Base-by-base conservation (phyloP, 352 stramenopile genomes). In the Lagenidium giganteum region DNA sequence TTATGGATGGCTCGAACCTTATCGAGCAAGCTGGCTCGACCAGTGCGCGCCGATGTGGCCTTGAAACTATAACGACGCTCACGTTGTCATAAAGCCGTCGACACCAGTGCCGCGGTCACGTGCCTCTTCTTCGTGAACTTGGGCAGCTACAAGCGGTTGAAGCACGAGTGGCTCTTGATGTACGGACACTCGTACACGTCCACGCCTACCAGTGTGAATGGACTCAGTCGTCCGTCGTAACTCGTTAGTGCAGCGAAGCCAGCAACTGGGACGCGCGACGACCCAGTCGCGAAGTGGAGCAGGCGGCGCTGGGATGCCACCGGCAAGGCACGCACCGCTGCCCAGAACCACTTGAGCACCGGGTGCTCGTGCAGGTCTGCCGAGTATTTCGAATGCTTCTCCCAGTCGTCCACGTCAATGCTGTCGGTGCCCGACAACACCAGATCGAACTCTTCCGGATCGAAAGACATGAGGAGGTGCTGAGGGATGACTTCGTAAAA, bases 401-500 rank as follows among this genome's bases (percentile, higher is more conserved):
- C 78, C 95, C 95, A 98, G 63, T 98, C 95, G 5, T 87, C 74
- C 32, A 98, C 89, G 32, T 97, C 83, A 47, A 98, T 96, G 59
- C 86, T 74, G 3, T 93, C 87, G 27, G 97, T 70, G n/a, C 95
- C 95, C 48, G 91, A 98, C 54, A 98, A 77, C 18, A 98, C 42
- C 34, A 98, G 72, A 53, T 98, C 93, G 7, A 98, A 71, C 67
- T 98, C 93, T 69, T 98, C 91, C 31, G 93, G 95, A 59, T 98
- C 95, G 65, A 98, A 98, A 3, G 96, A 70, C 28, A 94, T 80
- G 17, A 98, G 54, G 29, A 98, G 71, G 20, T 93, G 70, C 33
- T 93, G 82, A 5, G 94, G 95, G 55, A 98, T 85, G 14, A 98
- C 84, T 48, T 98, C 88, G 59, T 97, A 97, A 40, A 98, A 90